These are phyloP conservation scores for Zygnema cylindricum DNA, from an alignment of 139 green algal species.

Conservation along the genomic window DNA sequence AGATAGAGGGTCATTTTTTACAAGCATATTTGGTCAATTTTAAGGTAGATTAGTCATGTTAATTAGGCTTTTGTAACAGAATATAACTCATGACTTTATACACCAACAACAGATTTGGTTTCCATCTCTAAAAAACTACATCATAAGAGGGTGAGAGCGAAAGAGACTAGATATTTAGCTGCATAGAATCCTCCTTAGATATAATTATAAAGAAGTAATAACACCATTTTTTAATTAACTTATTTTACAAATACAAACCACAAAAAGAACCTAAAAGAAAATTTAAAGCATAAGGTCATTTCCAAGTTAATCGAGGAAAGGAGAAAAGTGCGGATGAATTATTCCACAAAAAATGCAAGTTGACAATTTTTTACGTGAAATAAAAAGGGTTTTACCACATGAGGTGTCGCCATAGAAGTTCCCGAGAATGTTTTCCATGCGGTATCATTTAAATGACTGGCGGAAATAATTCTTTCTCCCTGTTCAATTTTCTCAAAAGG, in stretches of 20 bases:
- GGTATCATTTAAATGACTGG: slow-evolving; percentile 15
- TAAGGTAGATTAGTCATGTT: neutral
- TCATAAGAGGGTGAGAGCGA: too few relatives aligned
- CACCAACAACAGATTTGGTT: neutral
- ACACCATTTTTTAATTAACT: too few relatives aligned
- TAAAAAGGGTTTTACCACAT: slow-evolving; percentile 29
- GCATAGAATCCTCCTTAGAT: neutral
- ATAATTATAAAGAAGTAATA: neutral
- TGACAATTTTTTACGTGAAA: too few relatives aligned
- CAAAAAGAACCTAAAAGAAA: neutral
- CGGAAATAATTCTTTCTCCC: slow-evolving; percentile 36
- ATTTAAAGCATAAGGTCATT: neutral
- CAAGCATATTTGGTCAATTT: neutral
- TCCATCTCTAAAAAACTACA: neutral
- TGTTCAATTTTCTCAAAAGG: slow-evolving; percentile 5
- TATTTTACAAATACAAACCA: neutral
- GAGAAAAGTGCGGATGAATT: too few relatives aligned
- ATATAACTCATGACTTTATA: neutral
- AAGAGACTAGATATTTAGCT: neutral
- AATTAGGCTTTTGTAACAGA: neutral
- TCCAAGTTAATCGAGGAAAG: neutral
- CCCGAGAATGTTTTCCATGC: slow-evolving; percentile 37
- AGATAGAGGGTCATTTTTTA: neutral
- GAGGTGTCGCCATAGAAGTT: slow-evolving; percentile 59
- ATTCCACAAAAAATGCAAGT: too few relatives aligned